Conservation (phyloP, 768 basidiomycete genomes). For the Russula ochroleuca region DNA sequence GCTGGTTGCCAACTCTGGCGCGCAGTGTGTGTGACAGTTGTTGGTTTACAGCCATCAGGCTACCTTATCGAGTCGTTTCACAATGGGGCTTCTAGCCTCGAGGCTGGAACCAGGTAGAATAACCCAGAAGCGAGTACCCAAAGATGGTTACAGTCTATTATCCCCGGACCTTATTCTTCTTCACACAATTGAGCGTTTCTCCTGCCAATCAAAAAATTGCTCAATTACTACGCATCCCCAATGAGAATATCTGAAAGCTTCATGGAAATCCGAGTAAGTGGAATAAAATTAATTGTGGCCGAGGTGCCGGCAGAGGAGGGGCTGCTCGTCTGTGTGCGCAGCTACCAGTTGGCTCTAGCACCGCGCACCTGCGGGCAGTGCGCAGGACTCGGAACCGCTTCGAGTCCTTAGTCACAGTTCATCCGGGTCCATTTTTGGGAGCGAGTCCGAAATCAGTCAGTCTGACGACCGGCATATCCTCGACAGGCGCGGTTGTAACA, state of each 20-base stretch:
- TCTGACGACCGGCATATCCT: too few species aligned
- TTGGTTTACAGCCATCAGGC: constrained; percentile 5
- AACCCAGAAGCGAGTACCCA: constrained; percentile 10
- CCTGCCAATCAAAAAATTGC: background rate
- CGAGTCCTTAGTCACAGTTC: too few species aligned
- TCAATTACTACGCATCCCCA: background rate
- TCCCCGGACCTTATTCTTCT: background rate
- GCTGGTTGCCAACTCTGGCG: constrained; percentile 12
- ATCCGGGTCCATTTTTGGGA: too few species aligned
- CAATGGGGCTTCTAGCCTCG: constrained; percentile 4
- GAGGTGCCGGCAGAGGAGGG: too few species aligned
- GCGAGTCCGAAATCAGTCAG: too few species aligned
- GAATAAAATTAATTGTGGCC: background rate
- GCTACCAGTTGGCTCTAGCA: too few species aligned
- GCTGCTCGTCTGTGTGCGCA: background rate
- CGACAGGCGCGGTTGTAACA: too few species aligned
- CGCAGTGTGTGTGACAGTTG: background rate
- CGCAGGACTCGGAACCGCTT: too few species aligned
- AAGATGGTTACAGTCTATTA: constrained; percentile 3
- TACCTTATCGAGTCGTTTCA: constrained; percentile 18
- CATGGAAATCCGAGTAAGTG: background rate
- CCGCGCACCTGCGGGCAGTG: too few species aligned
- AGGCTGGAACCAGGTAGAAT: constrained; percentile 1
- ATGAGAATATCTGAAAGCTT: background rate
- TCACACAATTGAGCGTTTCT: background rate